Evolutionary conservation across 495 filamentous ascomycete genomes (phyloP).

Genomic region (Cercophora newfieldiana): DNA sequence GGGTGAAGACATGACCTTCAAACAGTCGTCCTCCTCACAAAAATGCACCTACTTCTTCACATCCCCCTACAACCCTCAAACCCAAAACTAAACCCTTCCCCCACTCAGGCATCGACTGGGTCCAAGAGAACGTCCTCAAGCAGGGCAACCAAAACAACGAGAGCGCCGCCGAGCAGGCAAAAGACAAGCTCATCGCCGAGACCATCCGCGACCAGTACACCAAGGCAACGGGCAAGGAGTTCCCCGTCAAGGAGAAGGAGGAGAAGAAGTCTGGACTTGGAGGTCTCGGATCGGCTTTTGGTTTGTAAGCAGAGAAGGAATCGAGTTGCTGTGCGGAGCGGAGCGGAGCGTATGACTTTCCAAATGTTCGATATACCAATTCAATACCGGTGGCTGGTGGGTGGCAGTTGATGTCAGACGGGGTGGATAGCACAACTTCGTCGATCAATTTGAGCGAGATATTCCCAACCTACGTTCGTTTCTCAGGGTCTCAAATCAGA

Average conservation of each 20-base stretch:
- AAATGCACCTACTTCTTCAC: too few relatives aligned
- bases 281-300: constrained; percentile 6
- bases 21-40: too few relatives aligned
- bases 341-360: not conserved
- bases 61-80: too few relatives aligned
- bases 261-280: constrained; percentile 16
- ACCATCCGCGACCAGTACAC: constrained; percentile 65
- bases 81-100: too few relatives aligned
- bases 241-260: constrained; percentile 65
- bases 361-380: not conserved
- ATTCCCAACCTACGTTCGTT: too few relatives aligned
- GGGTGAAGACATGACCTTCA: not conserved
- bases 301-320: not conserved
- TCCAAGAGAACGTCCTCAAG: constrained; percentile 67
- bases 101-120: constrained; percentile 65
- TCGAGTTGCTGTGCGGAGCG: too few relatives aligned
- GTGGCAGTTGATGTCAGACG: too few relatives aligned
- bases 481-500: too few relatives aligned
- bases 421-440: too few relatives aligned
- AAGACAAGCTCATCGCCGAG: constrained; percentile 68
- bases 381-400: too few relatives aligned
- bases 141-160: constrained; percentile 69
- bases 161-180: constrained; percentile 69
- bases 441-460: too few relatives aligned
- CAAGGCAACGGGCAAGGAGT: constrained; percentile 57